Evolutionary conservation across 2,329 filamentous ascomycete genomes (phyloP).

Genomic region (Didymella glomerata): DNA sequence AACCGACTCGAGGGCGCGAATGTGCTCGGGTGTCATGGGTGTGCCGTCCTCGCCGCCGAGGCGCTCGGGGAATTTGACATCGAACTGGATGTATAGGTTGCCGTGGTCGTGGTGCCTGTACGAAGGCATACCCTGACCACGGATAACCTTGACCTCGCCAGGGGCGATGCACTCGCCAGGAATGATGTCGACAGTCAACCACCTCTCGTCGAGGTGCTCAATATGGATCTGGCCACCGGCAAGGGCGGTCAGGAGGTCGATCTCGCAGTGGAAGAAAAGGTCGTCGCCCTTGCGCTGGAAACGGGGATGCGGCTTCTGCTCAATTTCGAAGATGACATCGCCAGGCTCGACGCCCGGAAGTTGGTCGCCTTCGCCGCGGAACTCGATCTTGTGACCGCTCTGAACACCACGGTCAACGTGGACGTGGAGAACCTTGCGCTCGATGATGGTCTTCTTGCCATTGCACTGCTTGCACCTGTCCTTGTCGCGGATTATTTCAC

Average conservation of each 20-base stretch:
- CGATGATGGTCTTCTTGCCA: slow-evolving; percentile 97
- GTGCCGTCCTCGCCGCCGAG: slow-evolving; percentile 55
- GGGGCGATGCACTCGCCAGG: slow-evolving; percentile 94
- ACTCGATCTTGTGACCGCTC: slow-evolving; percentile 95
- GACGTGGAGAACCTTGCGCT: slow-evolving; percentile 97
- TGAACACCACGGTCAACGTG: slow-evolving; percentile 95
- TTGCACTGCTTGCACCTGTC: slow-evolving; percentile 96
- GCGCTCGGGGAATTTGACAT: slow-evolving; percentile 87
- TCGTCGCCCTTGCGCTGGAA: slow-evolving; percentile 98
- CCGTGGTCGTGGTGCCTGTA: slow-evolving; percentile 93
- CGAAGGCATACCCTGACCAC: slow-evolving; percentile 97
- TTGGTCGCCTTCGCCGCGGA: slow-evolving; percentile 96
- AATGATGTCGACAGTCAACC: slow-evolving; percentile 90
- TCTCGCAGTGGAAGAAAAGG: slow-evolving; percentile 92
- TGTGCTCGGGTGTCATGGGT: slow-evolving; percentile 68
- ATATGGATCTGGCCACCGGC: slow-evolving; percentile 90
- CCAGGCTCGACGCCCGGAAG: slow-evolving; percentile 91
- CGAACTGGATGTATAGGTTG: slow-evolving; percentile 97
- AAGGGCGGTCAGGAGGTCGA: slow-evolving; percentile 93
- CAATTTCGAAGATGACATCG: slow-evolving; percentile 98
- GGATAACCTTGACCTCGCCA: slow-evolving; percentile 90
- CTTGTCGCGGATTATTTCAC: slow-evolving; percentile 95
- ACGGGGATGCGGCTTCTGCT: slow-evolving; percentile 96
- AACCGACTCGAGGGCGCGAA: slow-evolving; percentile 81
- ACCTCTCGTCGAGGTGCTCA: slow-evolving; percentile 96